Evolutionary conservation across 108 stramenopile genomes (phyloP), one percentile per base, ranked within the genome.

Genomic region (Cyclotella atomus): DNA sequence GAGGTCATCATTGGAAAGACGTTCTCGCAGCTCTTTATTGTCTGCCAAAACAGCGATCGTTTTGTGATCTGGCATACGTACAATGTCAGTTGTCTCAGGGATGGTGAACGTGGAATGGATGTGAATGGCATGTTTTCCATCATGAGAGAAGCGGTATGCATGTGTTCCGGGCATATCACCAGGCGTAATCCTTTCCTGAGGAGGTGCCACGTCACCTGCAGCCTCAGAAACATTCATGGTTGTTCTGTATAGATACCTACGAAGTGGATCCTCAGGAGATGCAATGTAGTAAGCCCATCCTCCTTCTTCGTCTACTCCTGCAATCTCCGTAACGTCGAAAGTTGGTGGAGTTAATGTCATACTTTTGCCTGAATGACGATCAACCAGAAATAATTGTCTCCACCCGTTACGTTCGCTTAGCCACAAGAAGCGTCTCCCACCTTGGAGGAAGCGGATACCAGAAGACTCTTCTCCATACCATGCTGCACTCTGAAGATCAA

Each of bases 381-480:
- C 70, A n/a, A 79, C 77, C 59, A 79, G 64, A 46, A 79, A 79
- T 25, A 79, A 56, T 53, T 79, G 77, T 45, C 77, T 70, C 65
- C 65, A 79, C 29, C 77, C 77, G 67, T 79, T 79, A 65, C 71
- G 55, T 52, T 79, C 77, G 55, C 77, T 79, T 27, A 79, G 65
- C 77, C 77, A 79, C 24, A 79, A 44, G 23, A 79, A 79, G 15
- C 65, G 56, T 1, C 30, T 41, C n/a, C 77, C 77, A 45, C 52
- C 59, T 62, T 71, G 59, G 43, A 79, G 59, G 43, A 79, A 79
- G 29, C 70, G 70, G 43, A 79, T 71, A 21, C 77, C 77, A 15
- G 77, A 79, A 8, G 77, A 79, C 34, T 79, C 77, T 53, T 79
- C 77, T 52, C 77, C 77, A 38, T 71, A 71, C 77, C 77, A 79